phyloP scores from a whole-genome alignment of 2,329 filamentous ascomycete genomes.

The Aspergillus novoparasiticus region DNA sequence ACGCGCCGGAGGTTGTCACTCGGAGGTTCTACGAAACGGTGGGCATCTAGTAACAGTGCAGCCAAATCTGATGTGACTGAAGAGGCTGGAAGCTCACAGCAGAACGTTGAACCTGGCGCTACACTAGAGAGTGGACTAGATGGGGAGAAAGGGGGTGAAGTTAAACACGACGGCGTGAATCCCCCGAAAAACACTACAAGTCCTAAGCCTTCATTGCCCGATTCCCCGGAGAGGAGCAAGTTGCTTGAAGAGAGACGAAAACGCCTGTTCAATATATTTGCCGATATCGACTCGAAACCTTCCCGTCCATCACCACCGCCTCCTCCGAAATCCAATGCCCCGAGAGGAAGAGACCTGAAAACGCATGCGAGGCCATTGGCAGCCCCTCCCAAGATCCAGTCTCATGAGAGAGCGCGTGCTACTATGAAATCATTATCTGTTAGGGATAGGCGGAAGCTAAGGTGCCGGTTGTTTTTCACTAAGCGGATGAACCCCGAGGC shows the following conservation, averaged over 20 bases:
- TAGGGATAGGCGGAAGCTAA: constrained; percentile 30
- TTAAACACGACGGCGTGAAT: neutral
- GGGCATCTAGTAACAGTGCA: constrained; percentile 23
- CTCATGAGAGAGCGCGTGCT: neutral
- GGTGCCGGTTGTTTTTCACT: constrained; percentile 23
- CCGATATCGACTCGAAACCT: constrained; percentile 9
- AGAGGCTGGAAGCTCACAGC: neutral
- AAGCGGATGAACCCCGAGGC: constrained; percentile 2
- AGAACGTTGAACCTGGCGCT: neutral
- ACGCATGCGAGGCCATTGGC: constrained; percentile 4
- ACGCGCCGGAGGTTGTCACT: constrained; percentile 13
- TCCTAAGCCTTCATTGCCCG: neutral
- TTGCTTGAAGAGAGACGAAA: neutral
- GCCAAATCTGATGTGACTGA: neutral
- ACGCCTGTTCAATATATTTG: constrained; percentile 12
- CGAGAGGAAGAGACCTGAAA: neutral
- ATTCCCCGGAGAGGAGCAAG: neutral
- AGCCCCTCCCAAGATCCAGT: neutral
- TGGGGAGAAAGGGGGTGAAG: neutral
- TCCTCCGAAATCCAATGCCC: neutral
- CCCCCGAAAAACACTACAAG: neutral
- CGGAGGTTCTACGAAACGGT: constrained; percentile 22
- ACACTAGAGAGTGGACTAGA: neutral
- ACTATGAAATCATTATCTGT: constrained; percentile 22
- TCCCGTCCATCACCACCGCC: neutral